Conservation (phyloP, 768 basidiomycete genomes). For the Aureoboletus auriporus region DNA sequence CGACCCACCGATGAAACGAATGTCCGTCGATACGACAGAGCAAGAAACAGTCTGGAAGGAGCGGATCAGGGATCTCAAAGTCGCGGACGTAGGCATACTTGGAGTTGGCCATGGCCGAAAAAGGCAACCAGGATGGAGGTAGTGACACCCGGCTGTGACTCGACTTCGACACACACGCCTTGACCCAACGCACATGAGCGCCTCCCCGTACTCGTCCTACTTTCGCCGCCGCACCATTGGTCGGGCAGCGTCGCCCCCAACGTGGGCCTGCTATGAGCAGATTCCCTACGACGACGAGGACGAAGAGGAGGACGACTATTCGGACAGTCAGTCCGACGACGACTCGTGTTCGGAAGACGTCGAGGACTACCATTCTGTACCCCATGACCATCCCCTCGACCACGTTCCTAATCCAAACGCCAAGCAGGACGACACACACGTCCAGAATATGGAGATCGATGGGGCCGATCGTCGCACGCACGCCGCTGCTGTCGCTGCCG, state of each 20-base stretch:
- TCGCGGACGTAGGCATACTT: conserved; percentile 86
- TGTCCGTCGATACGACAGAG: conserved; percentile 90
- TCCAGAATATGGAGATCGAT: conserved; percentile 54
- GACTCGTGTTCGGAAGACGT: conserved; percentile 72
- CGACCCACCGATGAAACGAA: conserved; percentile 80
- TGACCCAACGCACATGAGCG: conserved; percentile 15
- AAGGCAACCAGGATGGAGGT: conserved; percentile 10
- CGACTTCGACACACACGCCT: conserved; percentile 20
- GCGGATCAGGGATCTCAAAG: conserved; percentile 84
- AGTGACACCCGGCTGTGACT: neutral
- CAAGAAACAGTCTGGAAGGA: conserved; percentile 81
- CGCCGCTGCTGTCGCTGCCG: neutral
- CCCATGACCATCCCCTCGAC: conserved; percentile 27
- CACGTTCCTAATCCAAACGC: conserved; percentile 8
- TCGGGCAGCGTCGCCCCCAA: conserved; percentile 78
- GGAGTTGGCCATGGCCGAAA: conserved; percentile 77
- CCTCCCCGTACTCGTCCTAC: conserved; percentile 28
- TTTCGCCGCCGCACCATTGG: conserved; percentile 71
- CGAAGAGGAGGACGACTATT: conserved; percentile 57
- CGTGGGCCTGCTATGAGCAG: conserved; percentile 90
- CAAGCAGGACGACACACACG: conserved; percentile 40
- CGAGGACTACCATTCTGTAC: conserved; percentile 47
- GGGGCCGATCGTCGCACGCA: conserved; percentile 28
- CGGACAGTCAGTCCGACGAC: conserved; percentile 51
- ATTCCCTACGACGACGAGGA: conserved; percentile 63